Evolutionary conservation across 345 rosid species (phyloP), one percentile per base, ranked within the genome.

Genomic region (Arabidopsis suecica): DNA sequence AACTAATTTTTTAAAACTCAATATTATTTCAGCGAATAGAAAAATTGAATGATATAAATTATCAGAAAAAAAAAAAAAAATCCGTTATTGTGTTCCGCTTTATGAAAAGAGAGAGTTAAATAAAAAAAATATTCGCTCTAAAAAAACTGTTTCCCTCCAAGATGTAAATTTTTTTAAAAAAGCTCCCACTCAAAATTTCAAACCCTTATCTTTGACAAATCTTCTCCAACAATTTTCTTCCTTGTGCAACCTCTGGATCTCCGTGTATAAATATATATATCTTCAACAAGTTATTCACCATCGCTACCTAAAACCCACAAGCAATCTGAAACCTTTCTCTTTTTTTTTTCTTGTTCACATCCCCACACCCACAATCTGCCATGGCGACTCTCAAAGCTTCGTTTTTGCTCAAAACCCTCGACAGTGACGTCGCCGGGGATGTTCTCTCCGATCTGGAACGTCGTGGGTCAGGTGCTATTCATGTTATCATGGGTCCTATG

Each of bases 401-500:
- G 10, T 5, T 74, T 76, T 37, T 79, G 25, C 25, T 56, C 23
- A 33, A 41, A 61, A 44, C 79, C 1, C 25, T 56, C 9, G 76
- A 72, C 16, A 70, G 72, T 5, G 79, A 45, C 47, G 3, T 38
- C 34, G 34, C 47, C 47, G 42, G 65, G 59, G 73, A 65, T 65
- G 74, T 44, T 71, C 20, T 61, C 20, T 3, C 45, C 38, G 77
- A 68, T n/a, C 9, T 61, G n/a, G 33, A n/a, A 16, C 72, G 9
- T 11, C 37, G 61, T 0, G 75, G 71, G 11, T 65, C 81, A n/a
- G 96, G 97, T 14, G 86, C 90, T 69, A 61, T 95, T 40, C 99
- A 95, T 69, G 92, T 95, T 61, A 89, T 95, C 68, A 75, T 81
- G 14, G 97, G 97, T 5, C 97, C 97, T 55, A 90, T 95, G 97